Percentiles rank a stretch among this genome's conserved stretches.
These are phyloP conservation scores for Conoideocrella luteorostrata DNA, from an alignment of 2,329 filamentous ascomycete species.

Conservation along the genomic window DNA sequence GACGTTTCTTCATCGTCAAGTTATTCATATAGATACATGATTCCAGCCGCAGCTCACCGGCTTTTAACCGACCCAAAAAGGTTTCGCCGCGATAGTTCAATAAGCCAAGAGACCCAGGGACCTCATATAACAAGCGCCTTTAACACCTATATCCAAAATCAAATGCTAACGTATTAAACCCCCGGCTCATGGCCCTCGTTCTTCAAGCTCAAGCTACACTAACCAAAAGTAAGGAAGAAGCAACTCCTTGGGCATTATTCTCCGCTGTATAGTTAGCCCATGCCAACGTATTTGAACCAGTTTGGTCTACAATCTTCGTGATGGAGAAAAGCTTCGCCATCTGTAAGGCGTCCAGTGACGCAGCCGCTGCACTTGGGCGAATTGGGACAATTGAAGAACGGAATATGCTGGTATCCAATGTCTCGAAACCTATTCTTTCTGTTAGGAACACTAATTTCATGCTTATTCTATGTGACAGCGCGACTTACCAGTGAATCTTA, in stretches of 20 bases:
- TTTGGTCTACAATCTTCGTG: constrained; percentile 91
- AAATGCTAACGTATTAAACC: neutral
- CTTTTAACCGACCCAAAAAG: neutral
- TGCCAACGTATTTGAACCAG: constrained; percentile 94
- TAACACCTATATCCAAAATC: constrained; percentile 7
- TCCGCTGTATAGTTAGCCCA: constrained; percentile 60
- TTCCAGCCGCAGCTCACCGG: neutral
- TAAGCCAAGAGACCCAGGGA: neutral
- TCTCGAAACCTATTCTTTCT: constrained; percentile 79
- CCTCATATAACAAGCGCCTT: constrained; percentile 6
- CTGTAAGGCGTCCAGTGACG: constrained; percentile 78
- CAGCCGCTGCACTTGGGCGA: constrained; percentile 89
- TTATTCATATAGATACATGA: constrained; percentile 6
- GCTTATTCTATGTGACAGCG: neutral
- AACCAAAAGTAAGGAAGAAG: neutral
- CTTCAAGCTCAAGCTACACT: neutral
- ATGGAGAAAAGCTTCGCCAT: constrained; percentile 77
- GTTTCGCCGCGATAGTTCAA: neutral
- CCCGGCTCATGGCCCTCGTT: neutral
- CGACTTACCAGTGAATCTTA: constrained; percentile 85
- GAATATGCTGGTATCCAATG: constrained; percentile 96
- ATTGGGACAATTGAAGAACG: constrained; percentile 98
- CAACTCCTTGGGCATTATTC: too few relatives aligned
- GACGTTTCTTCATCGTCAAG: constrained; percentile 2
- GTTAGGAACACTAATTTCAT: neutral